Base-by-base conservation (phyloP, 257 asterid species). In the Striga asiatica region DNA sequence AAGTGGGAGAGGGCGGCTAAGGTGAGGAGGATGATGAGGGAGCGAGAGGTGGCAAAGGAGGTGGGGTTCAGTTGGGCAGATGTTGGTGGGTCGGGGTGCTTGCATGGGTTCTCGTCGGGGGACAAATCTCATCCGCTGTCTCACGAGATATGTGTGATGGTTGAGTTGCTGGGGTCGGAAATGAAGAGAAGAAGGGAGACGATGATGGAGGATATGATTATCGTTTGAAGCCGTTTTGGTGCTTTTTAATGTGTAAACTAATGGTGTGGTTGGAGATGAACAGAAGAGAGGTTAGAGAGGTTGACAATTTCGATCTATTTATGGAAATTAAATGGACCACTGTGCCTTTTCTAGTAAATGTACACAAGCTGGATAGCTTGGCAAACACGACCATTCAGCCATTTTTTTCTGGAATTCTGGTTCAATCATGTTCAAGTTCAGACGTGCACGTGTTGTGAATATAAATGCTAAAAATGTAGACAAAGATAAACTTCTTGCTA, bases 41-140 rank as follows among this genome's bases (percentile, higher is more conserved):
- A 64, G 28, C 66, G 49, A 51, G 87, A 85, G 29, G 82, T 84
- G 54, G 65, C 54, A 73, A 84, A 84, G 69, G 88, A 74, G 48
- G 65, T 67, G 38, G 88, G 85, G 45, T 73, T 72, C 56, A 84
- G 85, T 57, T 66, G 54, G 18, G 65, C 71, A 56, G 80, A 64
- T 53, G 50, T 3, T 6, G 6, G 31, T 27, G 31, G 6, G 31
- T 27, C 88, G 0, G 28, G n/a, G 0, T 49, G 58, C 63, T 51
- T 82, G 78, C 93, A 87, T 61, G 92, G 89, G 38, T 87, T 87
- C 66, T 87, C 93, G 29, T 82, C 96, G 1, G 98, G 82, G 22
- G 96, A 91, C 58, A 80, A 74, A 66, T 78, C 95, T 16, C 98
- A 91, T 55, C 76, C 74, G 3, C 35, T 52, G 70, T 75, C 79